Percentiles rank a stretch among this genome's conserved stretches.
phyloP scores from a whole-genome alignment of 2,329 filamentous ascomycete genomes.

The Gliomastix tumulicola region DNA sequence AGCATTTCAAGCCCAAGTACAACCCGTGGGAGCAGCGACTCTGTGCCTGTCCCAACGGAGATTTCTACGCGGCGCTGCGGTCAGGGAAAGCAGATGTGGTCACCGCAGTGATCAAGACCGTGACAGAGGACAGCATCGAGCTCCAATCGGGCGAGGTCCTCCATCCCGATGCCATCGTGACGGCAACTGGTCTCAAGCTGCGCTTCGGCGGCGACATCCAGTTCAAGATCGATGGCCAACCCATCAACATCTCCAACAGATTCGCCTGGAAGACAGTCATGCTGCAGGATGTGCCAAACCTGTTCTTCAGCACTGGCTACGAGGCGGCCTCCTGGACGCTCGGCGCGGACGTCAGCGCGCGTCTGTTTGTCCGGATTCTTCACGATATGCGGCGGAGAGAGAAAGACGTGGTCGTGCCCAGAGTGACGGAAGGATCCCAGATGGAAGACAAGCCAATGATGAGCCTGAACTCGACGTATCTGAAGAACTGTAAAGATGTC shows the following conservation, averaged over 20 bases:
- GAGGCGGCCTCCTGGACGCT: constrained; percentile 56
- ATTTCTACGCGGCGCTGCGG: constrained; percentile 34
- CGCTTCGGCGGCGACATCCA: constrained; percentile 44
- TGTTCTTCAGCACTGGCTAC: constrained; percentile 53
- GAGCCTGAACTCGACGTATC: constrained; percentile 41
- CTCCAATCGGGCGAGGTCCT: constrained; percentile 36
- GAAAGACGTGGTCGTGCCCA: constrained; percentile 33
- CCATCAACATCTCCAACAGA: constrained; percentile 32
- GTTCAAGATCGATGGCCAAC: constrained; percentile 41
- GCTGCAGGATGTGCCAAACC: constrained; percentile 56
- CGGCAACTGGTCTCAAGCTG: constrained; percentile 56
- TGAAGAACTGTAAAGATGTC: constrained; percentile 28
- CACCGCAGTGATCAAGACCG: constrained; percentile 36
- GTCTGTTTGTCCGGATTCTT: constrained; percentile 41
- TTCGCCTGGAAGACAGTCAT: constrained; percentile 54
- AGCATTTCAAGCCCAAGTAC: constrained; percentile 48
- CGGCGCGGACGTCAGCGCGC: constrained; percentile 46
- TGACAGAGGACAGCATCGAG: constrained; percentile 33
- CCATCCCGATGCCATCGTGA: constrained; percentile 55
- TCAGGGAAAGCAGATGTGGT: constrained; percentile 29
- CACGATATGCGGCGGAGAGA: constrained; percentile 38
- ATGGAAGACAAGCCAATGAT: constrained; percentile 31
- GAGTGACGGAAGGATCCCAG: constrained; percentile 20
- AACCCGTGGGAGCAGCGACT: constrained; percentile 63
- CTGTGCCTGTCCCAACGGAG: constrained; percentile 45